A percentile compares a stretch with the other conserved stretches of the same genome.
Conservation (phyloP, 1,284 basidiomycete genomes). For the Austroboletus novae-zelandiae region DNA sequence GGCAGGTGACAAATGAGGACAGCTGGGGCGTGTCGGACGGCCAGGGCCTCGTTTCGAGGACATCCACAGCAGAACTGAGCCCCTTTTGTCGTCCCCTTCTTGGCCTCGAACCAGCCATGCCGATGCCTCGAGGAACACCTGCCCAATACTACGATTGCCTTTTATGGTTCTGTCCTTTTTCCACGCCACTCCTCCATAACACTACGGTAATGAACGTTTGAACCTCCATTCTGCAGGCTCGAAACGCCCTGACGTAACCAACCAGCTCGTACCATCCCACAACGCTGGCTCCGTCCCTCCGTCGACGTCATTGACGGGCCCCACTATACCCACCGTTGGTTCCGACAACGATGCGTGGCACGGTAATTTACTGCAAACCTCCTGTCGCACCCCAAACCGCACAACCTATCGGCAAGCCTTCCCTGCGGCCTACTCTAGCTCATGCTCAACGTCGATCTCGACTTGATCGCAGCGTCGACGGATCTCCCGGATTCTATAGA, state of each 20-base stretch:
- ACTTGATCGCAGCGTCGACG: not conserved
- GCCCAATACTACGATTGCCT: constrained; percentile 24
- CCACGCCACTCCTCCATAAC: constrained; percentile 18
- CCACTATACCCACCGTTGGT: constrained; percentile 27
- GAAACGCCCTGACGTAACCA: not conserved
- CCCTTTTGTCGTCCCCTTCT: constrained; percentile 12
- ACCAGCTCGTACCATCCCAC: constrained; percentile 5
- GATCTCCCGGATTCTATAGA: not conserved
- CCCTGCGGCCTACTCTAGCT: not conserved
- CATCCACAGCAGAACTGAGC: constrained; percentile 22
- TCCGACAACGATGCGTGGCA: constrained; percentile 9
- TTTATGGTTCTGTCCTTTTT: constrained; percentile 8
- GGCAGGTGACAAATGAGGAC: constrained; percentile 24
- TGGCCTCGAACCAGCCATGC: constrained; percentile 21
- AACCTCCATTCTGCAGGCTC: not conserved
- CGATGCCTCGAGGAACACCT: constrained; percentile 29
- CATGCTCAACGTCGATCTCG: not conserved
- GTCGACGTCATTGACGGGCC: constrained; percentile 14
- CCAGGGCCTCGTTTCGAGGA: constrained; percentile 26
- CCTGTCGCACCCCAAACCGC: constrained; percentile 1
- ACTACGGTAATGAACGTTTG: constrained; percentile 23
- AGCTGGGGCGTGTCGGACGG: constrained; percentile 14
- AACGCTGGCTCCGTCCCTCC: not conserved
- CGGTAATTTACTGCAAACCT: constrained; percentile 23
- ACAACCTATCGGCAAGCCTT: not conserved